Conservation (phyloP, 345 rosid species). For the Ceriops decandra region DNA sequence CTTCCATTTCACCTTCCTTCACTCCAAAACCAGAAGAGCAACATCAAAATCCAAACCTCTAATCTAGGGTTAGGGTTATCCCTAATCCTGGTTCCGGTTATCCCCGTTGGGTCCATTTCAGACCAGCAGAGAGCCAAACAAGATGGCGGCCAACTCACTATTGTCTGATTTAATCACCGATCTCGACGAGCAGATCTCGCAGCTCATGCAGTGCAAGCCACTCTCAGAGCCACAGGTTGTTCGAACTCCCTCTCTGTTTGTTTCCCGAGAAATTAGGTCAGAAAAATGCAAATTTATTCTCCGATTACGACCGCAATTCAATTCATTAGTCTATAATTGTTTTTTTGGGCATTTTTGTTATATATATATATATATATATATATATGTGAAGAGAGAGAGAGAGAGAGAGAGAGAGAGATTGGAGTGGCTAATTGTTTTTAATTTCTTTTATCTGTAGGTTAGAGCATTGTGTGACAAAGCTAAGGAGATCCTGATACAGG, state of each 20-base stretch:
- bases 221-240: conserved; percentile 52
- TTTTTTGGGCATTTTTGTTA: background rate
- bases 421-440: background rate
- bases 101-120: conserved; percentile 12
- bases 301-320: background rate
- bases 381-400: too few species aligned
- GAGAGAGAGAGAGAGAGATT: background rate
- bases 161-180: conserved; percentile 57
- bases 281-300: too few species aligned
- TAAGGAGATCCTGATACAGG: conserved; percentile 92
- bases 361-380: too few species aligned
- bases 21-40: conserved; percentile 14
- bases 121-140: conserved; percentile 17
- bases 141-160: conserved; percentile 68
- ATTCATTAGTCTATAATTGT: background rate
- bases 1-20: conserved; percentile 22
- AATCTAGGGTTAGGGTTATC: conserved; percentile 52
- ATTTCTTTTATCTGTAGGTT: conserved; percentile 45
- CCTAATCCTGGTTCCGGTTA: conserved; percentile 41
- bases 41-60: too few species aligned
- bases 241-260: conserved; percentile 1
- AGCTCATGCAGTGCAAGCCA: conserved; percentile 68
- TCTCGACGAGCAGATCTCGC: conserved; percentile 55
- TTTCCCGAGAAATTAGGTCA: background rate
- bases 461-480: conserved; percentile 94